Conservation (phyloP, 176 grass and related monocot species). For the maize (Zea mays) region Zm-B73-REFERENCE-NAM-5.0 NC_050102.1:161094001-161094500, state of each 20-base stretch:
- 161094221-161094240: no score
- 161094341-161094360: neutral
- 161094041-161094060: neutral
- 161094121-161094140: neutral
- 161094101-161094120: neutral
- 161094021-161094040: neutral
- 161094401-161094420: no score
- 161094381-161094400: neutral
- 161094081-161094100: neutral
- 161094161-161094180: neutral
- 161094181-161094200: neutral
- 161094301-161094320: neutral
- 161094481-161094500: no score
- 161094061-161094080: neutral
- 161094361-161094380: conserved; percentile 1
- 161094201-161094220: neutral
- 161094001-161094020: neutral
- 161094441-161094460: no score
- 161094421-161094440: no score
- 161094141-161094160: neutral
- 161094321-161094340: conserved; percentile 2
- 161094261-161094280: neutral
- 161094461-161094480: no score
- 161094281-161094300: neutral
- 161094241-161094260: neutral